Base-by-base conservation (phyloP, 2,329 filamentous ascomycete genomes). In the Alternaria sp. region DNA sequence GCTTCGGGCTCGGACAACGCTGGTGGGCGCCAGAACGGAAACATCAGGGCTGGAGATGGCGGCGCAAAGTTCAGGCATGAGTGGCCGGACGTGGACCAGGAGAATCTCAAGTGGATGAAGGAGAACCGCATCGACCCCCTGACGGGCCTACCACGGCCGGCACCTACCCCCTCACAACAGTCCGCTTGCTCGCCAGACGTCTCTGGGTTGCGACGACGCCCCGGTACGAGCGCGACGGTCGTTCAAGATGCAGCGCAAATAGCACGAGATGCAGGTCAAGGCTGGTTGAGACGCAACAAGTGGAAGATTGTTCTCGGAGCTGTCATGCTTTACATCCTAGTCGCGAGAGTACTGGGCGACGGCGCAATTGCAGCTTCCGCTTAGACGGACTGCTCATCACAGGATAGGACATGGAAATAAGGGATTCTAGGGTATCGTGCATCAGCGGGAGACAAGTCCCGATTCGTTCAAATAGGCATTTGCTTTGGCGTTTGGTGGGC, bases 41-140 rank as follows among this genome's bases (percentile, higher is more conserved):
- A 86, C 42, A 85, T 97, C 72, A 96, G 93, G 78, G 90, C 90
- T 3, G 95, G 95, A 23, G 95, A 99, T 73, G 93, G 93, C 11
- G 95, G 95, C 3, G 87, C 89, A 70, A 96, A 96, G 80, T 99
- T 99, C 77, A 86, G 88, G 55, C 82, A 86, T 10, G 92, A 98
- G 79, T 99, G 93, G 92, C 88, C 92, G 14, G 94, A 97, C 45
- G 73, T 96, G 23, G 93, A 99, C 74, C 82, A 85, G 63, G 91
- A 95, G 81, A 99, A 99, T 75, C 91, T 90, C 88, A 88, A 87
- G 71, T 97, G 92, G 92, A 96, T 99, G 84, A 87, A 87, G 73
- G 88, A 92, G 72, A 87, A 91, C 73, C 87, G 88, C 65, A 88
- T 99, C 67, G 92, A 99, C 77, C 80, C 85, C 5, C 81, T 82